Evolutionary conservation across 2,329 filamentous ascomycete species (phyloP).

Genomic region (Ophiostoma sp.): DNA sequence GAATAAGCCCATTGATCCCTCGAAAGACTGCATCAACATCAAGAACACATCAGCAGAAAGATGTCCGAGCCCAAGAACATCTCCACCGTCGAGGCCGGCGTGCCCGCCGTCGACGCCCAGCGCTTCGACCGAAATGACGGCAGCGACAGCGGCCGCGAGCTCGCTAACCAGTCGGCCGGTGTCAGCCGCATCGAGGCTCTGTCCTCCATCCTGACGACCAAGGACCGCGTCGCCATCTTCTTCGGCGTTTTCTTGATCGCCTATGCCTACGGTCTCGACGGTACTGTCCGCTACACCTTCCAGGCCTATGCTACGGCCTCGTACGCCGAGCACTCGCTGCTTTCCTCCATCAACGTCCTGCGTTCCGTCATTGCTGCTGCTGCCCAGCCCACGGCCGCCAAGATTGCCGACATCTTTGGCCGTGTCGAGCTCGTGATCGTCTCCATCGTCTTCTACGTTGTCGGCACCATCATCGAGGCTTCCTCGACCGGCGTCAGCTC

Average conservation of each 20-base stretch:
- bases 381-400: slow-evolving; percentile 48
- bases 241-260: slow-evolving; percentile 56
- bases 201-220: slow-evolving; percentile 44
- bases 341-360: slow-evolving; percentile 48
- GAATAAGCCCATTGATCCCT: no score
- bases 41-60: not conserved
- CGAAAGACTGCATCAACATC: not conserved
- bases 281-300: slow-evolving; percentile 50
- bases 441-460: slow-evolving; percentile 44
- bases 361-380: slow-evolving; percentile 32
- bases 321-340: slow-evolving; percentile 48
- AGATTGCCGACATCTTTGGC: slow-evolving; percentile 59
- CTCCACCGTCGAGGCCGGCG: not conserved
- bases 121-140: not conserved
- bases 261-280: slow-evolving; percentile 59
- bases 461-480: slow-evolving; percentile 49
- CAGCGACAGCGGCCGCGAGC: not conserved
- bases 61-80: slow-evolving; percentile 11
- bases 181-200: slow-evolving; percentile 56
- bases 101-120: not conserved
- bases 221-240: slow-evolving; percentile 49
- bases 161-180: slow-evolving; percentile 41
- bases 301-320: slow-evolving; percentile 50
- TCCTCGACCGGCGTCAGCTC: slow-evolving; percentile 41
- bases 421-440: slow-evolving; percentile 53